Base-by-base conservation (phyloP, 148 eudicot species). In the Amaranthus hypochondriacus region DNA sequence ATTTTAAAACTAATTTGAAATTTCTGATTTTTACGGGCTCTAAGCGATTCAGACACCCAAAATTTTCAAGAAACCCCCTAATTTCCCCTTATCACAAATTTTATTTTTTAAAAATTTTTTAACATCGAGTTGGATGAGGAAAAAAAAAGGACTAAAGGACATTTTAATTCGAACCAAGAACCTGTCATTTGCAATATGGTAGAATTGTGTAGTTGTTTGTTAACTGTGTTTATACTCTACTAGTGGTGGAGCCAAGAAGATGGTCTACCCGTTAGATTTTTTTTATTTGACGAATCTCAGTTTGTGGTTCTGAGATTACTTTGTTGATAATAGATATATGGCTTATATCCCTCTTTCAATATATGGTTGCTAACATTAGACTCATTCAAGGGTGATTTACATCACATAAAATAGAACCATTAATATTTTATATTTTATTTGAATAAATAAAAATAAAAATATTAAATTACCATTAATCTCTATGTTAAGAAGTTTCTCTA, bases 231-330 rank as follows among this genome's bases (percentile, higher is more conserved):
- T 28, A 28, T 28, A 28, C 39, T 0, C 39, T 28, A 2, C 39
- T 28, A 2, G 4, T 64, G 43, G 68, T 64, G 68, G 50, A 64
- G 68, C 49, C 50, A 64, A 12, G 12, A 21, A 28, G 43, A 21
- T 59, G 43, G 4, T 60, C 43, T 60, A 60, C 63, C 39, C 39
- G 18, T 42, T 18, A 28, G 63, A 60, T 60, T 28, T 28, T 28
- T 9, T 43, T 44, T 54, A 18, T 13, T 56, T 56, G 43, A 44
- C 9, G 43, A 44, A 44, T 46, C 53, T n/a, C 56, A 10, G n/a
- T 46, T 48, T 72, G 70, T 74, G 77, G 70, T 28, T 28, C 62
- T 55, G 71, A 64, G 62, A 55, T 65, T 66, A 11, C 15, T 56
- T 56, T 44, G 42, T 44, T 56, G 62, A 14, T 3, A 48, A 18